These are phyloP conservation scores for Xylariomycetidae sp. DNA, from an alignment of 2,329 filamentous ascomycete genomes.

Conservation along the genomic window DNA sequence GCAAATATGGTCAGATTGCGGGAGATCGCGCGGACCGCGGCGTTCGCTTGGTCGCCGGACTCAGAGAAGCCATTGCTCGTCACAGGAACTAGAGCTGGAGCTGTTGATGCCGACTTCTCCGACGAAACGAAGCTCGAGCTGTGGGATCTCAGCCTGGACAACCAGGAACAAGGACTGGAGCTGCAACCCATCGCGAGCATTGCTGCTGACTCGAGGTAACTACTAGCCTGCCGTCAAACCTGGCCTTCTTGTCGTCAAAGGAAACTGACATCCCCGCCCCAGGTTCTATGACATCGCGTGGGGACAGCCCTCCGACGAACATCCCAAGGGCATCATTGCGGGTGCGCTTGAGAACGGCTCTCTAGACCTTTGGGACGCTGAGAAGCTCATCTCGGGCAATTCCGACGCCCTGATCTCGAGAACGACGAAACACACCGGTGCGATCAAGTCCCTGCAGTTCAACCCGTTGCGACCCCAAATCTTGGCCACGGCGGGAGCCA, in stretches of 20 bases:
- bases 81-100: slow-evolving; percentile 90
- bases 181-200: slow-evolving; percentile 80
- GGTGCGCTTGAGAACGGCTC: slow-evolving; percentile 93
- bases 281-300: slow-evolving; percentile 98
- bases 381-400: slow-evolving; percentile 51
- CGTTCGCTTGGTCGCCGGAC: slow-evolving; percentile 93
- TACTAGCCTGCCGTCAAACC: slow-evolving; percentile 6
- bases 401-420: slow-evolving; percentile 76
- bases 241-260: slow-evolving; percentile 3
- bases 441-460: slow-evolving; percentile 94
- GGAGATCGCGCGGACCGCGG: slow-evolving; percentile 93
- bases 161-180: slow-evolving; percentile 68
- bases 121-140: slow-evolving; percentile 95
- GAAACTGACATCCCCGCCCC: slow-evolving; percentile 17
- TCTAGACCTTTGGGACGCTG: slow-evolving; percentile 89
- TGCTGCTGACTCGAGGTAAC: slow-evolving; percentile 81
- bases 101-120: slow-evolving; percentile 95
- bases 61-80: slow-evolving; percentile 74
- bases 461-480: slow-evolving; percentile 89
- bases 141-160: slow-evolving; percentile 86
- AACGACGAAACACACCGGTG: slow-evolving; percentile 82
- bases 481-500: slow-evolving; percentile 84
- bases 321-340: slow-evolving; percentile 83
- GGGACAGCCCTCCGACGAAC: slow-evolving; percentile 73
- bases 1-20: slow-evolving; percentile 83